Conservation (phyloP, 2,329 filamentous ascomycete genomes). For the Stachybotrys chartarum region DNA sequence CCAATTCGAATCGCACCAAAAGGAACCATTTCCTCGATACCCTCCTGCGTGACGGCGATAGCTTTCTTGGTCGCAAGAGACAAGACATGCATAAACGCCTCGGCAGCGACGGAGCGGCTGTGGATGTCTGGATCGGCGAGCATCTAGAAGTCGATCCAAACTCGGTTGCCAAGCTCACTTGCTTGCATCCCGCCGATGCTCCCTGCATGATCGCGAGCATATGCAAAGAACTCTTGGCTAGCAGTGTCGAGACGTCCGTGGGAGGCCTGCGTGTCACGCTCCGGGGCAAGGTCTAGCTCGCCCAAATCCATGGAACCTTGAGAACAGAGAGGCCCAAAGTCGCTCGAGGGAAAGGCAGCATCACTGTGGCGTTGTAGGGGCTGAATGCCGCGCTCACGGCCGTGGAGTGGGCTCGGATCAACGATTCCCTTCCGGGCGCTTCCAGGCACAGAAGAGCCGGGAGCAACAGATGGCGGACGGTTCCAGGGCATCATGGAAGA, state of each 20-base stretch:
- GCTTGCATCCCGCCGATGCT: slow-evolving; percentile 22
- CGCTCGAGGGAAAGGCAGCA: slow-evolving; percentile 24
- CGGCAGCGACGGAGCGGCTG: slow-evolving; percentile 58
- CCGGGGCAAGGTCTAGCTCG: too few species aligned
- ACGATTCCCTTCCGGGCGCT: slow-evolving; percentile 25
- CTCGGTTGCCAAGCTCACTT: slow-evolving; percentile 24
- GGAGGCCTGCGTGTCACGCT: too few species aligned
- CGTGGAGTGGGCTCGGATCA: slow-evolving; percentile 30
- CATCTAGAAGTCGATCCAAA: slow-evolving; percentile 59
- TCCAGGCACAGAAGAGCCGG: slow-evolving; percentile 37
- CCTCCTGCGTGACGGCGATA: slow-evolving; percentile 56
- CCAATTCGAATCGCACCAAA: slow-evolving; percentile 44
- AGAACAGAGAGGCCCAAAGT: slow-evolving; percentile 16
- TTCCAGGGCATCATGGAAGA: slow-evolving; percentile 48
- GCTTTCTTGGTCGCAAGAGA: slow-evolving; percentile 59
- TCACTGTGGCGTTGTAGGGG: slow-evolving; percentile 39
- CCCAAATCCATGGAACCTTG: too few species aligned
- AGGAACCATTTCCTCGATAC: slow-evolving; percentile 22
- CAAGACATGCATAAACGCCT: slow-evolving; percentile 70
- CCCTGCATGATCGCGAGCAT: slow-evolving; percentile 27
- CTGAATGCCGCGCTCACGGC: slow-evolving; percentile 25
- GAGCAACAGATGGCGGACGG: slow-evolving; percentile 35
- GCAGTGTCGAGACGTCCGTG: slow-evolving; percentile 25
- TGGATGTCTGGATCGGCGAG: slow-evolving; percentile 53
- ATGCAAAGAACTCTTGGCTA: slow-evolving; percentile 38